Conservation (phyloP, 202 grass and related monocot species). For the Schoenoplectus triqueter region DNA sequence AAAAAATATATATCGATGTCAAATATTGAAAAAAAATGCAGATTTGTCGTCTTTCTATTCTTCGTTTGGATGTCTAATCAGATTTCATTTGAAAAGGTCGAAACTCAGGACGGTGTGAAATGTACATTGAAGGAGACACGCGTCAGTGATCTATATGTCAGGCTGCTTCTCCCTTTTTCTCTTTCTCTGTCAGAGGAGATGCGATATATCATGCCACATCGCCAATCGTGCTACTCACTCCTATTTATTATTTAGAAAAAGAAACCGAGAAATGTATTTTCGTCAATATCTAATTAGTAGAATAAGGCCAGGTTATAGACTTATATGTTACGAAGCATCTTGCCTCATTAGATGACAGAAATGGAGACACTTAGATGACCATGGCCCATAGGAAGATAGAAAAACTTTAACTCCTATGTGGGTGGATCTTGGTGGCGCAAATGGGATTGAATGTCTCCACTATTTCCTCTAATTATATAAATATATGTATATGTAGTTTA, state of each 20-base stretch:
- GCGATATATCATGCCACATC: neutral
- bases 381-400: no score
- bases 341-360: neutral
- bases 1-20: no score
- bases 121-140: neutral
- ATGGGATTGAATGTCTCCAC: no score
- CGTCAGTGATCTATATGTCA: neutral
- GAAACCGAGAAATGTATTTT: constrained; percentile 9
- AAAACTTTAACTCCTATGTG: neutral
- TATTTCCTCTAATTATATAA: no score
- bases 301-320: neutral
- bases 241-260: constrained; percentile 28
- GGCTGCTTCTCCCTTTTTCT: neutral
- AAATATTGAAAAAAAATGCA: no score
- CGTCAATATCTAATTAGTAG: constrained; percentile 2
- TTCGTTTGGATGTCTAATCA: neutral
- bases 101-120: constrained; percentile 17
- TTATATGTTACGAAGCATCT: neutral
- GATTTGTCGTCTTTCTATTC: neutral
- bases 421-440: neutral
- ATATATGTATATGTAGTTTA: no score
- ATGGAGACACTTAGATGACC: neutral
- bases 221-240: neutral
- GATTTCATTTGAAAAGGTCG: neutral
- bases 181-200: constrained; percentile 6